Percentiles rank a stretch among this genome's conserved stretches.
Conservation (phyloP, 306 rosid species). For the Lablab purpureus region DNA sequence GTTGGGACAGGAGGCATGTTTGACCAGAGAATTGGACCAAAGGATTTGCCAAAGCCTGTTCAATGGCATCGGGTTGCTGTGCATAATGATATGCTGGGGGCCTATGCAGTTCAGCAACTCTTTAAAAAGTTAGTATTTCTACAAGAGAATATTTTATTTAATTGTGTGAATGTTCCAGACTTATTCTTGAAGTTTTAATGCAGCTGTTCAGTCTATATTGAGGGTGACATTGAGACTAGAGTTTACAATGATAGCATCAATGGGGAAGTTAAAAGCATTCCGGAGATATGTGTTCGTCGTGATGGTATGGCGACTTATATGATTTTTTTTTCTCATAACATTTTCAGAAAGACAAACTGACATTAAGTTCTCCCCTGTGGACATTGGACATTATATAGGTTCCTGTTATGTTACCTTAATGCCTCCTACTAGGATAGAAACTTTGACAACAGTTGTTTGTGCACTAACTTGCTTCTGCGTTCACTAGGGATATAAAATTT, state of each 20-base stretch:
- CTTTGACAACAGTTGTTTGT: not conserved
- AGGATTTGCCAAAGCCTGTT: constrained; percentile 80
- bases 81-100: constrained; percentile 82
- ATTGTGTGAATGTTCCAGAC: constrained; percentile 42
- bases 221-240: constrained; percentile 97
- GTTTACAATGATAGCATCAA: constrained; percentile 88
- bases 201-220: constrained; percentile 94
- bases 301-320: constrained; percentile 68
- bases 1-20: constrained; percentile 98
- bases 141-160: constrained; percentile 18
- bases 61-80: constrained; percentile 98
- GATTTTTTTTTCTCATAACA: not conserved
- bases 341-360: not conserved
- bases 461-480: constrained; percentile 7
- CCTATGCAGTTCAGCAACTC: constrained; percentile 87
- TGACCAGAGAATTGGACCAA: constrained; percentile 80
- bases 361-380: not conserved
- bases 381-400: constrained; percentile 1
- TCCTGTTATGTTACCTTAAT: constrained; percentile 1
- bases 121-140: constrained; percentile 68
- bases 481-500: constrained; percentile 13
- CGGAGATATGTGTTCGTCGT: constrained; percentile 91
- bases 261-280: constrained; percentile 89
- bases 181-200: constrained; percentile 57
- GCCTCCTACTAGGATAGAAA: constrained; percentile 29